Base-by-base conservation (phyloP, 768 basidiomycete species). In the Hericium alpestre region DNA sequence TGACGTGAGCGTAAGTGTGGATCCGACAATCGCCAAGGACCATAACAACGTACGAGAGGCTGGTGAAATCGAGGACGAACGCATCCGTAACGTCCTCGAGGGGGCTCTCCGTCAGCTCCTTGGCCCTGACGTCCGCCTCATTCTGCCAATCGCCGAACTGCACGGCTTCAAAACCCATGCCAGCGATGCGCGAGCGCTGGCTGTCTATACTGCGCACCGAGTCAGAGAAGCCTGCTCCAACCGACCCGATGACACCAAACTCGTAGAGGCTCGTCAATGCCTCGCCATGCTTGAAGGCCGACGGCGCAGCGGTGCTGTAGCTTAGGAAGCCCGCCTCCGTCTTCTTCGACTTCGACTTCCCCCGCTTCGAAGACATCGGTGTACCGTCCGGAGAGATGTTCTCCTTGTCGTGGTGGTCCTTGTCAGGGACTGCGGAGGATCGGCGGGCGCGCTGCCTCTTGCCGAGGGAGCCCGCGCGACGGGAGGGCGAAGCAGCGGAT, bases 51-150 rank as follows among this genome's bases (percentile, higher is more conserved):
- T 15, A 51, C 50, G 23, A 27, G 9, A n/a, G 12, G 12, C 25
- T 10, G 25, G n/a, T 13, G 6, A 6, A 27, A n/a, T 20, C 16
- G 6, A 16, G 27, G 22, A 37, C 20, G 51, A 51, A 59, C 27
- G 58, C 58, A 22, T 59, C 58, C 20, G 58, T 51, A 20, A 59
- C 40, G 32, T 59, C 58, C 23, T 50, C 57, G 12, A 59, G 51
- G 22, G 58, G 58, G 37, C 49, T 59, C 32, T 59, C 58, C 18
- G 58, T 59, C 23, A 59, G 51, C 37, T 59, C 58, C 58, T 43
- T 59, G 4, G 58, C 58, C 5, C 57, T 38, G 4, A 38, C 13
- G 27, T 59, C 27, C 13, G 56, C 32, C 32, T 32, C 32, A 32
- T 7, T 32, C 32, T 32, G 32, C 32, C 32, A 32, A 10, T 10